These are phyloP conservation scores for Arachnomyces sp. DNA, from an alignment of 2,329 filamentous ascomycete species.

Conservation along the genomic window DNA sequence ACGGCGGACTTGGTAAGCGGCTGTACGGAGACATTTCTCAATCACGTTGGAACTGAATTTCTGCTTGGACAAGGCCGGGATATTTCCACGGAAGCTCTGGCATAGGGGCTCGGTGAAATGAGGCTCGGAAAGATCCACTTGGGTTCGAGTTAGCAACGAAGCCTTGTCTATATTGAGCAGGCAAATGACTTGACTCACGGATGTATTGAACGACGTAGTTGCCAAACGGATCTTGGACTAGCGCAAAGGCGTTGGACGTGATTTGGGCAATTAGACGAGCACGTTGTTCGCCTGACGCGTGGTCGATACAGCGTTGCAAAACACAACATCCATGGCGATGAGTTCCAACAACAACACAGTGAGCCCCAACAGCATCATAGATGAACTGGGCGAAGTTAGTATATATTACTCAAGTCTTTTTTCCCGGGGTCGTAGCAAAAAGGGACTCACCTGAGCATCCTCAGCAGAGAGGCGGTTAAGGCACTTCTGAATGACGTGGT, in stretches of 20 bases:
- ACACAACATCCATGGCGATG: constrained; percentile 98
- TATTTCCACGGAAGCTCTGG: constrained; percentile 65
- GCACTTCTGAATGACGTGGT: constrained; percentile 98
- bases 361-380: constrained; percentile 80
- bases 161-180: no score
- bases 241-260: constrained; percentile 73
- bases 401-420: neutral
- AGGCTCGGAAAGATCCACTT: constrained; percentile 74
- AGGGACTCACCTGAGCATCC: constrained; percentile 56
- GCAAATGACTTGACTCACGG: constrained; percentile 21
- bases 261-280: constrained; percentile 77
- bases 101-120: constrained; percentile 85
- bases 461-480: constrained; percentile 80
- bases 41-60: constrained; percentile 99
- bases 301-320: constrained; percentile 94
- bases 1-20: constrained; percentile 64
- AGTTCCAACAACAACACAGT: constrained; percentile 86
- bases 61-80: constrained; percentile 71
- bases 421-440: neutral
- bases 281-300: constrained; percentile 85
- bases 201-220: constrained; percentile 99
- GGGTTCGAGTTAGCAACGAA: neutral
- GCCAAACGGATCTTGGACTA: constrained; percentile 94
- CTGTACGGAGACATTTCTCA: constrained; percentile 87
- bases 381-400: constrained; percentile 58